Evolutionary conservation across 1,139 yeast species (phyloP), one percentile per base, ranked within the genome.

Genomic region (Yamadazyma siamensis): DNA sequence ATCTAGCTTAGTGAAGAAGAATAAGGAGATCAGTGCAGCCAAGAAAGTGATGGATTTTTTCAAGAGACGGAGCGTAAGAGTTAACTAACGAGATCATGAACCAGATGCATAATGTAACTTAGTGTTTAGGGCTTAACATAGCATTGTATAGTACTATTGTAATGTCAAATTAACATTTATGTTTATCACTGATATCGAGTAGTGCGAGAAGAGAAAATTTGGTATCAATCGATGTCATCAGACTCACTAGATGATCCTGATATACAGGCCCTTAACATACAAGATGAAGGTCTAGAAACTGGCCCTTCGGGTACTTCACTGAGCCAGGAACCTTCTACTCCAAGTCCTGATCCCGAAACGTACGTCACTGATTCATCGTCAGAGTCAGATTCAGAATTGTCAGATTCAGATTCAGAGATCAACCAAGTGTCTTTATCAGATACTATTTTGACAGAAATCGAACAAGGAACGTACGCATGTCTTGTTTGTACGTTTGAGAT

Each of bases 401-500:
- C 27, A 13, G 34, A 21, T 14, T 15, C 24, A 4, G 28, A 30
- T 8, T 29, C 32, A 9, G 39, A 35, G 8, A 23, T 39, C 11
- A 42, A 42, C 16, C 30, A 41, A 13, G 44, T 40, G 12, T 29
- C 23, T 27, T 54, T 66, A 24, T 52, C 69, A 3, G 49, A 64
- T 11, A 62, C 69, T 23, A 68, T 68, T 14, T 45, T 65, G 19
- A 55, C 56, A 24, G 91, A 83, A 47, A 75, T 84, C 30, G 72
- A 71, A 38, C 73, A 75, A 11, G 94, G 88, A 13, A 68, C 71
- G 4, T 87, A 87, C 45, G 67, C 77, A 2, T 87, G 96, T 56
- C 65, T 87, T 52, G 87, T 87, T 14, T 87, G 96, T 54, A 85
- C 95, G 0, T 78, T 83, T 21, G 94, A 85, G 44, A 72, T 87